Evolutionary conservation across 176 grass and related monocot species (phyloP).

Genomic region (Avena sativa): DNA sequence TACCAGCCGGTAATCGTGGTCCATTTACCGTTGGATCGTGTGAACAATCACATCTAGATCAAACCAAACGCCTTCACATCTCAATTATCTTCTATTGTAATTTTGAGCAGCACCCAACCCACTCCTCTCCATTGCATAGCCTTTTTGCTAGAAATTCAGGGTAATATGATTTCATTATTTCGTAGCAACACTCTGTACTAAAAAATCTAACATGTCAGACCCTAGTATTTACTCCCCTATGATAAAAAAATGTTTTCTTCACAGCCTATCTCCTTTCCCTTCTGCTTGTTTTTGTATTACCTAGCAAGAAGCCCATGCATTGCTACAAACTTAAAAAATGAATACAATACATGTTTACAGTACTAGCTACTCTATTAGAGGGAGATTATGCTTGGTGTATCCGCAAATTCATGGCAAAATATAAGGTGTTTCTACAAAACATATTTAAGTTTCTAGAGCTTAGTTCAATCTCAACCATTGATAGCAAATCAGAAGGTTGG

Average conservation of each 20-base stretch:
- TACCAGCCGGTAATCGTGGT: not conserved
- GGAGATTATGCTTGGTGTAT: not conserved
- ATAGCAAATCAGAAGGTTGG: not conserved
- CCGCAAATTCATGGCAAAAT: not conserved
- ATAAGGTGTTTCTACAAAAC: constrained; percentile 3
- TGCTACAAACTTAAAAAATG: not conserved
- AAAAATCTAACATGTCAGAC: not conserved
- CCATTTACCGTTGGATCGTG: not conserved
- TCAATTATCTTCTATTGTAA: not conserved
- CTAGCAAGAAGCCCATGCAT: not conserved
- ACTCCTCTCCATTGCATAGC: not conserved
- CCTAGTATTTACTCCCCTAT: not conserved
- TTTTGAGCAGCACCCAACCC: not conserved
- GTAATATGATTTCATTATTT: constrained; percentile 1
- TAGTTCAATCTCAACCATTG: not conserved
- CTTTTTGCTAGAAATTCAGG: not conserved
- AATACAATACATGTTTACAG: not conserved
- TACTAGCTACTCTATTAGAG: not conserved
- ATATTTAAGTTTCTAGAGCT: constrained; percentile 3
- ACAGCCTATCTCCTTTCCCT: not conserved
- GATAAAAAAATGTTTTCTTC: not conserved
- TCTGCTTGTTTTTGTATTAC: not conserved
- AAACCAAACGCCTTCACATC: not conserved
- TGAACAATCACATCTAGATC: constrained; percentile 6
- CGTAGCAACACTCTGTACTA: not conserved